Base-by-base conservation (phyloP, 1,284 basidiomycete genomes). In the Ustilago sp. region DNA sequence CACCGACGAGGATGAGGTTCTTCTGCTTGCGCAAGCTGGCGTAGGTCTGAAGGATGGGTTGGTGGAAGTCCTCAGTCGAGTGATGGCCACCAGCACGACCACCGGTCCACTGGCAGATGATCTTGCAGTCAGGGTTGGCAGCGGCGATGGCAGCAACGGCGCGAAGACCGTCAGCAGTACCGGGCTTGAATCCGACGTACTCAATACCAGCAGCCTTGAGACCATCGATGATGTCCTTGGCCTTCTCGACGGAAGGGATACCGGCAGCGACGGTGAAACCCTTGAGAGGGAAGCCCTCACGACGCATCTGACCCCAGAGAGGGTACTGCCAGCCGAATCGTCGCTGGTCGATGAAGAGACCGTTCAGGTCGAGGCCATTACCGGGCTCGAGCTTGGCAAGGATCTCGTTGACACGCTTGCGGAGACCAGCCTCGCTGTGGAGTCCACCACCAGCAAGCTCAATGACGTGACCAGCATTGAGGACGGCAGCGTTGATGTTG, bases 71-170 rank as follows among this genome's bases (percentile, higher is more conserved):
- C 87, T 99, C 97, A 87, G 92, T 98, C 12, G 94, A 95, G 88
- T 98, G 96, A 84, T 99, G 96, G 70, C 96, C 96, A 81, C 96
- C 96, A n/a, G 96, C 97, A 82, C 96, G 94, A 59, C 96, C 96
- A 85, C 96, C 97, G 56, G 96, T 99, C 96, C 96, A 98, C 86
- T 98, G 96, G 77, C 98, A 89, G 87, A 99, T 94, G 87, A 99
- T 92, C n/a, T 96, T 95, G 90, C 94, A 99, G 87, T 94, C 92
- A 50, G 95, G 94, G 87, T 98, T 95, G 73, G 94, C 90, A 51
- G 93, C 90, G 32, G 97, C 96, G 82, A 99, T 99, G 88, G 92
- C 95, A 87, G 97, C 90, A 68, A 98, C 96, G 87, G 98, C 95
- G 53, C 95, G 92, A 80, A 99, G 96, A 74, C 96, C 96, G 77